Evolutionary conservation across 176 grass and related monocot genomes (phyloP).

Genomic region (Chloris gayana): DNA sequence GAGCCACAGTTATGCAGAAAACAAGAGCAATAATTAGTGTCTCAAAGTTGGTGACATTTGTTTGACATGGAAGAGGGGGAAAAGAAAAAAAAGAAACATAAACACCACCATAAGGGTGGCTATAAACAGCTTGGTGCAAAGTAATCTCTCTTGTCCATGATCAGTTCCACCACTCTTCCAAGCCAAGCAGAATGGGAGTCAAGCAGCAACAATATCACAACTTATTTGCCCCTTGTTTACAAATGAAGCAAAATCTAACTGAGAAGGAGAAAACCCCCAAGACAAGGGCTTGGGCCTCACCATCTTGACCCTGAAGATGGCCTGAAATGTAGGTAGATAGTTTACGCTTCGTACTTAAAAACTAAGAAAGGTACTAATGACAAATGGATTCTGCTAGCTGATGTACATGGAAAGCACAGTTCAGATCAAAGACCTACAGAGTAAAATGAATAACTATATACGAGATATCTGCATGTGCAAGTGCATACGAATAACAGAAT

Average conservation of each 20-base stretch:
- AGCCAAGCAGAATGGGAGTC: slow-evolving; percentile 54
- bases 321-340: slow-evolving; percentile 33
- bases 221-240: slow-evolving; percentile 50
- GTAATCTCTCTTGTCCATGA: slow-evolving; percentile 20
- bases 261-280: not conserved
- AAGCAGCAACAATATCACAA: slow-evolving; percentile 31
- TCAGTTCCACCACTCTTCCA: slow-evolving; percentile 43
- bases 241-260: not conserved
- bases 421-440: not conserved
- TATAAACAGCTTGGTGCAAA: slow-evolving; percentile 36
- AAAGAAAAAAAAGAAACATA: slow-evolving; percentile 1
- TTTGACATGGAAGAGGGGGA: slow-evolving; percentile 60
- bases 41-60: slow-evolving; percentile 38
- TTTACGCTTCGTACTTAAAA: slow-evolving; percentile 2
- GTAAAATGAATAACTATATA: not conserved
- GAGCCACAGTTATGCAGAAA: slow-evolving; percentile 3
- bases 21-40: slow-evolving; percentile 27
- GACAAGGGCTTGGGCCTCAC: slow-evolving; percentile 35
- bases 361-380: not conserved
- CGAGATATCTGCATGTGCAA: not conserved
- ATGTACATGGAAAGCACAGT: not conserved
- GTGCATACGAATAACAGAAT: not conserved
- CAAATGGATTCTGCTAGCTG: not conserved
- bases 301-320: slow-evolving; percentile 39
- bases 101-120: slow-evolving; percentile 37